A percentile compares a stretch with the other conserved stretches of the same genome.
phyloP scores from a whole-genome alignment of 1,284 basidiomycete genomes.

The Apiotrichum gamsii region DNA sequence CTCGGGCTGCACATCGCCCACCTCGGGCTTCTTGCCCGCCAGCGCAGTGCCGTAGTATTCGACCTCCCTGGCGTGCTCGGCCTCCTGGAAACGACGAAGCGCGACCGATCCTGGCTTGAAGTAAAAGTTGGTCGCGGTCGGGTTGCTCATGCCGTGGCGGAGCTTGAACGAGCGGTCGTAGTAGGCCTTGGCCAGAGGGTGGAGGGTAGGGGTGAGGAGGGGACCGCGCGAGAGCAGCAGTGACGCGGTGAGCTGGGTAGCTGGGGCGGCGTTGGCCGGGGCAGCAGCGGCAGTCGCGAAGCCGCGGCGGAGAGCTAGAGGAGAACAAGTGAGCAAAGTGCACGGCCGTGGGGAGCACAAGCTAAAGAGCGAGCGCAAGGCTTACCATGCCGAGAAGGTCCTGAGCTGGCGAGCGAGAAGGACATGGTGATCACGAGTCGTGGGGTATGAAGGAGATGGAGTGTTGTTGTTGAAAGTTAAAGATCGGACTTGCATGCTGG shows the following conservation, averaged over 20 bases:
- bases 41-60: slow-evolving; percentile 60
- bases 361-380: not conserved
- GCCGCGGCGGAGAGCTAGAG: slow-evolving; percentile 12
- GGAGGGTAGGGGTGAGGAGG: slow-evolving; percentile 68
- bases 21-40: slow-evolving; percentile 55
- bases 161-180: slow-evolving; percentile 79
- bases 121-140: slow-evolving; percentile 84
- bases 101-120: slow-evolving; percentile 89
- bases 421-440: too few species aligned
- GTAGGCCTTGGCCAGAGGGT: slow-evolving; percentile 74
- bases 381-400: slow-evolving; percentile 18
- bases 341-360: not conserved
- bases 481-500: too few species aligned
- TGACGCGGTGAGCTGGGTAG: slow-evolving; percentile 42
- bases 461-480: not conserved
- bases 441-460: not conserved
- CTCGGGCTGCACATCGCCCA: slow-evolving; percentile 54
- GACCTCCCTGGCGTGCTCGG: slow-evolving; percentile 64
- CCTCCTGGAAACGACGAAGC: slow-evolving; percentile 68
- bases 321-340: not conserved
- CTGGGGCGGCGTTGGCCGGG: slow-evolving; percentile 17
- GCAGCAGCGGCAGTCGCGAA: slow-evolving; percentile 7
- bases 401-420: slow-evolving; percentile 11
- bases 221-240: slow-evolving; percentile 80
- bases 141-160: slow-evolving; percentile 77